Percentiles rank a stretch among this genome's conserved stretches.
Conservation (phyloP, 2,329 filamentous ascomycete species). For the Tolypocladium tundrense region DNA sequence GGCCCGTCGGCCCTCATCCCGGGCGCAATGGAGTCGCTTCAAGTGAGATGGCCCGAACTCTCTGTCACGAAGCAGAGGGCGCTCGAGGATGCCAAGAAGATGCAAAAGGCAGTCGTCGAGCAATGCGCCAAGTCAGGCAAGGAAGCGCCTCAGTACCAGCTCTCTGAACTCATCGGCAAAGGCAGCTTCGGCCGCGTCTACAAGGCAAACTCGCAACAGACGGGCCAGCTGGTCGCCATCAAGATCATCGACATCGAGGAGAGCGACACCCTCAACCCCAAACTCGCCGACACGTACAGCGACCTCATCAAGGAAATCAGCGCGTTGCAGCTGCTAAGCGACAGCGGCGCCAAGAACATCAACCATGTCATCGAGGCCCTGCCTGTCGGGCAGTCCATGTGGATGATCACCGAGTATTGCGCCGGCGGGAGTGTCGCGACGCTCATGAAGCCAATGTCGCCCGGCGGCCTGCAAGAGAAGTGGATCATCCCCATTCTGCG, state of each 20-base stretch:
- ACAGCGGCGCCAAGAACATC: slow-evolving; percentile 67
- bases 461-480: slow-evolving; percentile 57
- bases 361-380: slow-evolving; percentile 74
- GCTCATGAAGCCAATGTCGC: slow-evolving; percentile 56
- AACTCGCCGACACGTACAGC: slow-evolving; percentile 55
- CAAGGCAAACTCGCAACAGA: slow-evolving; percentile 43
- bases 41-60: slow-evolving; percentile 29
- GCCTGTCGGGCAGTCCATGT: slow-evolving; percentile 68
- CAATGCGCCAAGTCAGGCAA: slow-evolving; percentile 49
- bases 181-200: slow-evolving; percentile 67
- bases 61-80: slow-evolving; percentile 47
- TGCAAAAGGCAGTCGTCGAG: slow-evolving; percentile 55
- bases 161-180: slow-evolving; percentile 65
- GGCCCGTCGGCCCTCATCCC: neutral
- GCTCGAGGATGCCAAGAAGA: slow-evolving; percentile 59
- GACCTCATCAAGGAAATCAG: slow-evolving; percentile 61
- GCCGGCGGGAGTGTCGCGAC: slow-evolving; percentile 74
- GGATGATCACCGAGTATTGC: slow-evolving; percentile 83
- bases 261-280: slow-evolving; percentile 56
- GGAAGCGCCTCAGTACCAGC: slow-evolving; percentile 54
- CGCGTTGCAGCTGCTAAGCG: slow-evolving; percentile 61
- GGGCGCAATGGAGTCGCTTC: slow-evolving; percentile 29
- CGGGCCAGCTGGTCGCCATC: slow-evolving; percentile 53
- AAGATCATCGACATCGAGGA: slow-evolving; percentile 83
- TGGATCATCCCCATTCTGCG: slow-evolving; percentile 59